A percentile compares a stretch with the other conserved stretches of the same genome.
Evolutionary conservation across 257 asterid species (phyloP).

Genomic region (Mentha longifolia): DNA sequence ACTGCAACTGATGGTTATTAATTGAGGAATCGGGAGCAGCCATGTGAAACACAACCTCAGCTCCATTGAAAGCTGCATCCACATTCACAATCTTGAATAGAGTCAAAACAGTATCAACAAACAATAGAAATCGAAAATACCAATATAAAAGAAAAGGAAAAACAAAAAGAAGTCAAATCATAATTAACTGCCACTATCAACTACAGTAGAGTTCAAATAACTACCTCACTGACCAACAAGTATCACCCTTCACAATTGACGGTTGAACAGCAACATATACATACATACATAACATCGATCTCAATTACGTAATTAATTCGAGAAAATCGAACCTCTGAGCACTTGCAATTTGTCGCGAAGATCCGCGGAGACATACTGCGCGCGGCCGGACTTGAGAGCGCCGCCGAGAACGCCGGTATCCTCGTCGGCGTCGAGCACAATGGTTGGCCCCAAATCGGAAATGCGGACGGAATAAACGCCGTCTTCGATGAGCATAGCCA

Average conservation of each 20-base stretch:
- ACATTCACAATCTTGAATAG: constrained; percentile 1
- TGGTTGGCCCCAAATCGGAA: constrained; percentile 57
- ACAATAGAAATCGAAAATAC: neutral
- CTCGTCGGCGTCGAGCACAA: constrained; percentile 56
- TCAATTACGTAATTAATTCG: neutral
- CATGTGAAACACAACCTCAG: constrained; percentile 82
- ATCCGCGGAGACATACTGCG: constrained; percentile 60
- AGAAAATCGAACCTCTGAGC: constrained; percentile 47
- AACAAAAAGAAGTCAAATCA: neutral
- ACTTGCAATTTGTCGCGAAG: constrained; percentile 72
- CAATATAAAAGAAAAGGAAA: neutral
- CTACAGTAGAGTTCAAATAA: neutral
- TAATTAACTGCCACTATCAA: neutral
- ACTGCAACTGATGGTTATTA: constrained; percentile 65
- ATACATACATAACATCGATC: neutral
- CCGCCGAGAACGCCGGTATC: constrained; percentile 49
- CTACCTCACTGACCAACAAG: neutral
- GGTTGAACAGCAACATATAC: neutral
- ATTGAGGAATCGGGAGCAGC: constrained; percentile 87
- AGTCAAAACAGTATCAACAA: neutral
- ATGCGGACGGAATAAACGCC: constrained; percentile 59
- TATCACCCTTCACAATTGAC: neutral
- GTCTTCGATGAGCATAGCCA: constrained; percentile 59
- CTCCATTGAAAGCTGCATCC: constrained; percentile 63
- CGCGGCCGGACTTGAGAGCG: constrained; percentile 62